phyloP scores from a whole-genome alignment of 106 monocot species.

The Dactylorhiza incarnata region DNA sequence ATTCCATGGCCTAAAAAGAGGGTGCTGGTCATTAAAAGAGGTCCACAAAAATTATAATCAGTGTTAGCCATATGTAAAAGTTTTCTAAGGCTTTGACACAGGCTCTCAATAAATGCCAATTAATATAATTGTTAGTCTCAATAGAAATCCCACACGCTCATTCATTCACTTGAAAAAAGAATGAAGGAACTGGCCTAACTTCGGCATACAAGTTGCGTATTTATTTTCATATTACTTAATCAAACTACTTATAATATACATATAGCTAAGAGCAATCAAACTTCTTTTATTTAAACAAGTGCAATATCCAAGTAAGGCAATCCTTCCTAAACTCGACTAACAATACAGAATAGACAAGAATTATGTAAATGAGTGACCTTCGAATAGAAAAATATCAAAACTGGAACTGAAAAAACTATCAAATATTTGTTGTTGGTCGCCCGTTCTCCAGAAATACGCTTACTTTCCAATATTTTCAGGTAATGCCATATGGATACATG shows the following conservation, averaged over 20 bases:
- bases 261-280: neutral
- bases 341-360: too few species aligned
- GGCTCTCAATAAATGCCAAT: too few species aligned
- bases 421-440: too few species aligned
- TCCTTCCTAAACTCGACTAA: too few species aligned
- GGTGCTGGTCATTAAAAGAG: neutral
- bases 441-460: neutral
- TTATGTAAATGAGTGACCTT: too few species aligned
- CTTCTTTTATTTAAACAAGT: neutral
- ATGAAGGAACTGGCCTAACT: neutral
- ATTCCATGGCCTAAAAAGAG: neutral
- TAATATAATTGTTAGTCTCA: neutral
- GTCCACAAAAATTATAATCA: neutral
- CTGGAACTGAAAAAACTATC: too few species aligned
- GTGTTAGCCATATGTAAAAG: neutral
- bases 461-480: neutral
- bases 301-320: too few species aligned
- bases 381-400: too few species aligned
- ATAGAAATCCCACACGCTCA: neutral
- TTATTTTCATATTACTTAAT: neutral
- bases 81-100: neutral
- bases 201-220: neutral
- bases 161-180: neutral
- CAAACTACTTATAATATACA: neutral
- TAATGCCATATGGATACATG: neutral